Base-by-base conservation (phyloP, 2,329 filamentous ascomycete genomes). In the Nothophoma quercina region DNA sequence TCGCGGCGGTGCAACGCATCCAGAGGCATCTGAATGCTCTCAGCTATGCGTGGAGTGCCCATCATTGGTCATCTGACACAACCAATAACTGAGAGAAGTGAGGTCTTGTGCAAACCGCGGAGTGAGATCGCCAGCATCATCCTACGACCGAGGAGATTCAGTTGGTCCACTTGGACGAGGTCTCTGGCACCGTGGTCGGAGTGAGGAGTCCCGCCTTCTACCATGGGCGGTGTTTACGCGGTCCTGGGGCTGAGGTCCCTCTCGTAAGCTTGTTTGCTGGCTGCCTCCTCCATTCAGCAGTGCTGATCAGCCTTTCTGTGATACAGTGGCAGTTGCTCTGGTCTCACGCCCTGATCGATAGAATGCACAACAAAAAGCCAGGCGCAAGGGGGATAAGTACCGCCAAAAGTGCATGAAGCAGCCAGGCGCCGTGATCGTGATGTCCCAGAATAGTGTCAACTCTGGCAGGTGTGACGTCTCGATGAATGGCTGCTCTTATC, bases 1-100 rank as follows among this genome's bases (percentile, higher is more conserved):
- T 49, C 52, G 39, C 62, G 61, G 60, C 43, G 18, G 64, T 67
- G 64, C 41, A 59, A 67, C 58, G 28, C 56, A 57, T 41, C 41
- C 55, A 58, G 25, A 48, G 52, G 50, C 58, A 56, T 41, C 39
- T 59, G 60, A 44, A 47, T 51, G 54, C 41, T 28, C 52, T 52
- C 51, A 52, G 41, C 19, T 41, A 56, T 50, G 46, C 38, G 39
- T 50, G 33, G 54, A 43, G 34, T 36, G 46, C 22, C 28, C 33
- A 38, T 19, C 32, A 60, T 58, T 65, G 63, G 60, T 48, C 60
- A 41, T 60, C 33, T 49, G 59, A 53, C 41, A 47, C 28, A 45
- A 34, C 55, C 56, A 61, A 47, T 50, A 39, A 26, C 25, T 46
- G 36, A 36, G 32, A 21, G 30, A 22, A 40, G 51, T 57, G 30